Percentiles rank a stretch among this genome's conserved stretches.
phyloP scores from a whole-genome alignment of 106 monocot genomes.

The Iris macrosiphon region DNA sequence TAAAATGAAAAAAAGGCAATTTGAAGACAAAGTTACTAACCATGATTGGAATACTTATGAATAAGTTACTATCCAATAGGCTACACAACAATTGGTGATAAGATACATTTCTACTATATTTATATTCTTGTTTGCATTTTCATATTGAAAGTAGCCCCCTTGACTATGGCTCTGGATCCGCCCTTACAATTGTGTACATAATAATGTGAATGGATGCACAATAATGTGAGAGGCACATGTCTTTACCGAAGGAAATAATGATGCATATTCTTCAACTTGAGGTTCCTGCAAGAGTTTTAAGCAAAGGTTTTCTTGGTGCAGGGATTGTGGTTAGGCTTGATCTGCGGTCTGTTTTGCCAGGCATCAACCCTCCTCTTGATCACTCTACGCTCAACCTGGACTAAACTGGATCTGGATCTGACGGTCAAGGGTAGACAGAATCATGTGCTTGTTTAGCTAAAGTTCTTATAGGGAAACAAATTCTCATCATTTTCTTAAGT shows the following conservation, averaged over 20 bases:
- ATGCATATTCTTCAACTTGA: too few relatives aligned
- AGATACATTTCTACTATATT: too few relatives aligned
- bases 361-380: conserved; percentile 51
- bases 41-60: too few relatives aligned
- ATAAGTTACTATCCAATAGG: too few relatives aligned
- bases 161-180: not conserved
- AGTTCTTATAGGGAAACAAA: too few relatives aligned
- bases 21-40: too few relatives aligned
- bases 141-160: not conserved
- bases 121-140: not conserved
- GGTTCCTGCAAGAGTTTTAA: too few relatives aligned
- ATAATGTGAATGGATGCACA: not conserved
- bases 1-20: too few relatives aligned
- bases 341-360: conserved; percentile 72
- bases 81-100: too few relatives aligned
- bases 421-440: conserved; percentile 11
- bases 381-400: conserved; percentile 58
- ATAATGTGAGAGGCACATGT: not conserved
- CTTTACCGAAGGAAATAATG: too few relatives aligned
- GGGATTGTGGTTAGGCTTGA: conserved; percentile 83
- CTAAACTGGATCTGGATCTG: conserved; percentile 7
- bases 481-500: too few relatives aligned
- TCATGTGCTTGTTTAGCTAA: conserved; percentile 5
- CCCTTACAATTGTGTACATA: not conserved
- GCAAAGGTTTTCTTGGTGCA: conserved; percentile 5